These are phyloP conservation scores for Ganoderma multipileum DNA, from an alignment of 1,284 basidiomycete species.

Conservation along the genomic window DNA sequence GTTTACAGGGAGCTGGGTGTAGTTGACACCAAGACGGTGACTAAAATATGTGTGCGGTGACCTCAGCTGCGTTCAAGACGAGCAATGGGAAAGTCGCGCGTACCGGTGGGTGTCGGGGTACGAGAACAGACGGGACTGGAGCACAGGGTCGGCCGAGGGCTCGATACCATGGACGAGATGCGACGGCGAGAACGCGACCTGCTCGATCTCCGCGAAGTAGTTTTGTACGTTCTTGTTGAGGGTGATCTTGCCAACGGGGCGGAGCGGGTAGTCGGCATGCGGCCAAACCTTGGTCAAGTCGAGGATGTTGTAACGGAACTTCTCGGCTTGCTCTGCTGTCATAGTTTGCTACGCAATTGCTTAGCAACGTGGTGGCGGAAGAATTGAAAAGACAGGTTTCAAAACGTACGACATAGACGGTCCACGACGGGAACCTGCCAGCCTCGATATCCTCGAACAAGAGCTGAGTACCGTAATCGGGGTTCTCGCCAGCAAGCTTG, in stretches of 20 bases:
- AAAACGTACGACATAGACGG: constrained; percentile 61
- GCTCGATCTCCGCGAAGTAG: constrained; percentile 89
- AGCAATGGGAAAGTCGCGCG: neutral
- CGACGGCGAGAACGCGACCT: constrained; percentile 87
- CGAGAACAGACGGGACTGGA: constrained; percentile 93
- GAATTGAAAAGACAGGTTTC: neutral
- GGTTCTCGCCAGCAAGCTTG: constrained; percentile 74
- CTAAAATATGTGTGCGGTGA: constrained; percentile 37
- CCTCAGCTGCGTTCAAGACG: neutral
- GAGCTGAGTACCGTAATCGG: constrained; percentile 81
- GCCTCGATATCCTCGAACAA: constrained; percentile 85
- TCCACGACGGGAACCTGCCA: constrained; percentile 83
- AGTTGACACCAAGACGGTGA: constrained; percentile 87
- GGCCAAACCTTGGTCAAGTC: constrained; percentile 94
- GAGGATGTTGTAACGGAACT: constrained; percentile 87
- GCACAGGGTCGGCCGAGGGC: constrained; percentile 87
- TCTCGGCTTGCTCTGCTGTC: constrained; percentile 90
- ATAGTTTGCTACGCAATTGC: constrained; percentile 74
- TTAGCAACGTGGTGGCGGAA: neutral
- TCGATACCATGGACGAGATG: constrained; percentile 90
- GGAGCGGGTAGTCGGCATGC: constrained; percentile 85
- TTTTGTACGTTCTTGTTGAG: constrained; percentile 88
- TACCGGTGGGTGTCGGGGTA: constrained; percentile 90
- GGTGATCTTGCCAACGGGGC: constrained; percentile 85
- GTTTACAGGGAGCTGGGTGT: constrained; percentile 91